Evolutionary conservation across 2,329 filamentous ascomycete genomes (phyloP).

Genomic region (Aspergillus nomiae): DNA sequence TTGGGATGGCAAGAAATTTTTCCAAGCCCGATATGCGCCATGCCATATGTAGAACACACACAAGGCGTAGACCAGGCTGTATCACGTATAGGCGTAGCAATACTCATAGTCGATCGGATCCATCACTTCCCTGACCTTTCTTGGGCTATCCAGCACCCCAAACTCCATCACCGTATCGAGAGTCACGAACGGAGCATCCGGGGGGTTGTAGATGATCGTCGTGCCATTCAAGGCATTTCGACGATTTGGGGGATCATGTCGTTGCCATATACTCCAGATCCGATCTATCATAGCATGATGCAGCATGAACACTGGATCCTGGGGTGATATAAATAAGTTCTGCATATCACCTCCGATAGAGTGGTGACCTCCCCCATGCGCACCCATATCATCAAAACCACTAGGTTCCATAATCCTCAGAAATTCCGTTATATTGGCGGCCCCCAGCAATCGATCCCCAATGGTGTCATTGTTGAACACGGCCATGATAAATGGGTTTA

Average conservation of each 20-base stretch:
- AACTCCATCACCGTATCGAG: slow-evolving; percentile 24
- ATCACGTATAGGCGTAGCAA: slow-evolving; percentile 27
- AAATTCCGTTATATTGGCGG: slow-evolving; percentile 11
- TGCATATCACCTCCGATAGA: slow-evolving; percentile 5
- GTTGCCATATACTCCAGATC: slow-evolving; percentile 34
- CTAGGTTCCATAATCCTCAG: slow-evolving; percentile 10
- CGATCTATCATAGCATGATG: slow-evolving; percentile 34
- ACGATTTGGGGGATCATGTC: slow-evolving; percentile 7
- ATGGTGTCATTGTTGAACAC: slow-evolving; percentile 3
- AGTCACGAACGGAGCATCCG: slow-evolving; percentile 6
- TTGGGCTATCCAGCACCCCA: slow-evolving; percentile 13
- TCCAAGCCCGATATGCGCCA: no score
- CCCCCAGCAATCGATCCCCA: background rate
- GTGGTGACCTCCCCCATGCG: slow-evolving; percentile 7
- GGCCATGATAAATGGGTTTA: slow-evolving; percentile 2
- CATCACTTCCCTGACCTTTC: slow-evolving; percentile 24
- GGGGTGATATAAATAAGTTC: slow-evolving; percentile 13
- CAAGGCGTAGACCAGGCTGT: no score
- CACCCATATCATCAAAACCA: background rate
- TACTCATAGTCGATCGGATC: slow-evolving; percentile 22
- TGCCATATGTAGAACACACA: no score
- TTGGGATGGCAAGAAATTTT: no score
- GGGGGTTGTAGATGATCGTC: slow-evolving; percentile 8
- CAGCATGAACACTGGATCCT: slow-evolving; percentile 35
- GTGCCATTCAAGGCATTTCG: slow-evolving; percentile 20